Evolutionary conservation across 768 basidiomycete species (phyloP).

Genomic region (Lactarius trivialis): DNA sequence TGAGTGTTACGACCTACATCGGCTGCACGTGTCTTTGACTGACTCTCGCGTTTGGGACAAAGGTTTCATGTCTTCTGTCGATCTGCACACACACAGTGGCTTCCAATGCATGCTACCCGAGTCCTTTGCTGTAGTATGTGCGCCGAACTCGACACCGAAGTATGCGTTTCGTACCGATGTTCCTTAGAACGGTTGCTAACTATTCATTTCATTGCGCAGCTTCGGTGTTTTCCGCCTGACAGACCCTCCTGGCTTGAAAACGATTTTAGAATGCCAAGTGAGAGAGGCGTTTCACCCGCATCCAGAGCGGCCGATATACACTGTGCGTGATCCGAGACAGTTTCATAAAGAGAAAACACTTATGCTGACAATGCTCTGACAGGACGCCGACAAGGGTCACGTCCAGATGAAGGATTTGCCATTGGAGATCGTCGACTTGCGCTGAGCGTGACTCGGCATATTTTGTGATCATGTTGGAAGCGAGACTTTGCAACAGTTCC

Average conservation of each 20-base stretch:
- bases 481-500: background rate
- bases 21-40: background rate
- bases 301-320: constrained; percentile 77
- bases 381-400: constrained; percentile 85
- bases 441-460: constrained; percentile 28
- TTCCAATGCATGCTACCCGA: constrained; percentile 90
- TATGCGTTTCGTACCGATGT: constrained; percentile 31
- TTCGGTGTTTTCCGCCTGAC: constrained; percentile 89
- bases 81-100: constrained; percentile 84
- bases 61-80: constrained; percentile 94
- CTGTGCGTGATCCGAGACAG: constrained; percentile 43
- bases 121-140: constrained; percentile 89
- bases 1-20: constrained; percentile 30
- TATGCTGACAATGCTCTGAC: background rate
- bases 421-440: constrained; percentile 81
- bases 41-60: constrained; percentile 8
- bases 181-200: background rate
- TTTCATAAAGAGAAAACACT: background rate
- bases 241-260: constrained; percentile 75
- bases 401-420: constrained; percentile 67
- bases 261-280: constrained; percentile 58
- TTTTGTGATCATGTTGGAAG: constrained; percentile 3
- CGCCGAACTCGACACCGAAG: constrained; percentile 72
- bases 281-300: constrained; percentile 86
- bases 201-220: constrained; percentile 31